Percentiles rank a stretch among this genome's conserved stretches.
These are phyloP conservation scores for Sclerotinia subarctica DNA, from an alignment of 2,329 filamentous ascomycete species.

Conservation along the genomic window DNA sequence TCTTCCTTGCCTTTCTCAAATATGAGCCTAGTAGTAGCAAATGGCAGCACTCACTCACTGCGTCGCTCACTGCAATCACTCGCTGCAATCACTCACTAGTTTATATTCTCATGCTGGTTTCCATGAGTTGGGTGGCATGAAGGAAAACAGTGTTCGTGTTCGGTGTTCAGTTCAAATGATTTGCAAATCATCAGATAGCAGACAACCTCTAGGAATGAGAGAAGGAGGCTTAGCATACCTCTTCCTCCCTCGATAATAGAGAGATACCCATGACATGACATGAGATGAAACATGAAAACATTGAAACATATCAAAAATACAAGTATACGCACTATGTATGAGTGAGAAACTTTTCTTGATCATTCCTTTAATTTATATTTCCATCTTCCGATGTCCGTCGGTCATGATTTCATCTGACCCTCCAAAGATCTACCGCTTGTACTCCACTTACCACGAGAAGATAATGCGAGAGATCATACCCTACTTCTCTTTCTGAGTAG, in stretches of 20 bases:
- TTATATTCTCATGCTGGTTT: neutral
- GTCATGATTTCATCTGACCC: neutral
- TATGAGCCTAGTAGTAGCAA: neutral
- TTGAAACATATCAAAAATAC: neutral
- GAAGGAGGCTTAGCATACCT: neutral
- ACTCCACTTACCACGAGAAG: slow-evolving; percentile 7
- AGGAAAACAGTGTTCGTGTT: no score
- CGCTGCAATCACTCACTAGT: neutral
- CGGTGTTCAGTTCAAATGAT: neutral
- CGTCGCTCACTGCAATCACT: neutral
- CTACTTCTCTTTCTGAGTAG: neutral
- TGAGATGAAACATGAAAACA: no score
- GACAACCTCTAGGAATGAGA: neutral
- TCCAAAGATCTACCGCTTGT: no score
- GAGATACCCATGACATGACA: no score
- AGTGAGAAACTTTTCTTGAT: neutral
- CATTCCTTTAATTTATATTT: neutral
- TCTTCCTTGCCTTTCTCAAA: neutral
- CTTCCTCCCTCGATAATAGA: neutral
- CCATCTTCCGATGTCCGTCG: neutral
- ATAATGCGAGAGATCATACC: neutral
- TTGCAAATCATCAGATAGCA: neutral
- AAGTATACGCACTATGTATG: no score
- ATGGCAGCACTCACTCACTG: neutral
- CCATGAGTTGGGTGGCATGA: neutral